Conservation (phyloP, 1,284 basidiomycete species). For the Ceratobasidium sp. region DNA sequence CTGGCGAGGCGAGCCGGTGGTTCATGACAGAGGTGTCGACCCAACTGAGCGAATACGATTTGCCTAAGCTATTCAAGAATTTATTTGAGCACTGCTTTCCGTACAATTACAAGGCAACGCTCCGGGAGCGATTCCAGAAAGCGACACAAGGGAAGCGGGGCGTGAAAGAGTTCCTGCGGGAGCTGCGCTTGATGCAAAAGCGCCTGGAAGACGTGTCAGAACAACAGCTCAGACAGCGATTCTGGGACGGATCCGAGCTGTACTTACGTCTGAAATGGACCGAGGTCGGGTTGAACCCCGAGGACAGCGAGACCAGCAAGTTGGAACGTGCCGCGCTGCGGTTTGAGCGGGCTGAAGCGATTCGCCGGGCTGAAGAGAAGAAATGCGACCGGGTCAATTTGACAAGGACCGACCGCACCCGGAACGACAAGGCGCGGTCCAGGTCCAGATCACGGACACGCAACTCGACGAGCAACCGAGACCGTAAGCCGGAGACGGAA, state of each 20-base stretch:
- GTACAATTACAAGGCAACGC: conserved; percentile 55
- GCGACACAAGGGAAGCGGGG: conserved; percentile 47
- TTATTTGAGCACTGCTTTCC: conserved; percentile 65
- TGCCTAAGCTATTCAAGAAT: neutral
- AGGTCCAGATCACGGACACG: neutral
- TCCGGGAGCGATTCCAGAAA: conserved; percentile 48
- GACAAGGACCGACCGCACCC: neutral
- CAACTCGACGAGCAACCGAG: neutral
- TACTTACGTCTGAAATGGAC: conserved; percentile 40
- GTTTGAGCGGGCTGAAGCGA: conserved; percentile 40
- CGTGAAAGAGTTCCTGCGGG: conserved; percentile 52
- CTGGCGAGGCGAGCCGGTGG: conserved; percentile 9
- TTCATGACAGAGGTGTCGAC: conserved; percentile 30
- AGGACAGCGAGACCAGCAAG: conserved; percentile 28
- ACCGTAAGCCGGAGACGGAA: neutral
- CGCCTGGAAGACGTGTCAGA: conserved; percentile 14
- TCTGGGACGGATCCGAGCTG: conserved; percentile 41
- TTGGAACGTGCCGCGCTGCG: conserved; percentile 32
- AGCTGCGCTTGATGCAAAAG: conserved; percentile 10
- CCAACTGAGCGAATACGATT: conserved; percentile 8
- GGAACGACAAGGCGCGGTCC: neutral
- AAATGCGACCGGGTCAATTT: neutral
- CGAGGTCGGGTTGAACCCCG: conserved; percentile 19
- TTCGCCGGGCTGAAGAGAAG: conserved; percentile 9
- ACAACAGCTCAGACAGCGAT: neutral